phyloP scores from a whole-genome alignment of 257 asterid species.

The Petunia axillaris region DNA sequence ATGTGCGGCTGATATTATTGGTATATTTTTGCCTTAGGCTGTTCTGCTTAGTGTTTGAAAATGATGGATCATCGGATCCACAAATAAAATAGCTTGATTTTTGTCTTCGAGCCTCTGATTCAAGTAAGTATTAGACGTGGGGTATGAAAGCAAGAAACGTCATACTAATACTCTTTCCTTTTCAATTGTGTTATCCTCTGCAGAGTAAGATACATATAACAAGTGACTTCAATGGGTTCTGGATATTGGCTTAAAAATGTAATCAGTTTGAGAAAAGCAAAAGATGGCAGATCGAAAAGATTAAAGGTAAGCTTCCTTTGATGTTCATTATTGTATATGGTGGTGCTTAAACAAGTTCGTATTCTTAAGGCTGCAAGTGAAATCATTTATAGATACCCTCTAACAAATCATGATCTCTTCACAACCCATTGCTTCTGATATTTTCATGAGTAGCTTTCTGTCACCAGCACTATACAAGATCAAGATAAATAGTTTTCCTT shows the following conservation, averaged over 20 bases:
- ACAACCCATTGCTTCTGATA: background rate
- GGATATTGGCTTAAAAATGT: conserved; percentile 80
- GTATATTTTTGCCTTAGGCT: background rate
- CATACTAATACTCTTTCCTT: conserved; percentile 2
- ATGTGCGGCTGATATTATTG: conserved; percentile 3
- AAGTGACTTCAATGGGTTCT: conserved; percentile 60
- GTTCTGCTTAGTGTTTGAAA: background rate
- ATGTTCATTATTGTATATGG: background rate
- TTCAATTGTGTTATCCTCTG: conserved; percentile 22
- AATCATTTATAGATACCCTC: background rate
- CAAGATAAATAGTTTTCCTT: background rate
- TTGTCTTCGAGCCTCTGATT: background rate
- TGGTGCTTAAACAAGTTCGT: background rate
- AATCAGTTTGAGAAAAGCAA: conserved; percentile 59
- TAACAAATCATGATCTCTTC: background rate
- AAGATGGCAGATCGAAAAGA: conserved; percentile 49
- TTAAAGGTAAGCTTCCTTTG: conserved; percentile 50
- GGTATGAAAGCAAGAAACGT: background rate
- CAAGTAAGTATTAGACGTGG: background rate
- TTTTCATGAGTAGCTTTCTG: background rate
- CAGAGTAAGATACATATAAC: conserved; percentile 36
- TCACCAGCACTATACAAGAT: conserved; percentile 3
- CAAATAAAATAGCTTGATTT: too few relatives aligned
- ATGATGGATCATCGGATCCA: background rate
- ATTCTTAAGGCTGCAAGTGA: background rate